Evolutionary conservation across 345 rosid genomes (phyloP).

Genomic region (Lepidium africanum): DNA sequence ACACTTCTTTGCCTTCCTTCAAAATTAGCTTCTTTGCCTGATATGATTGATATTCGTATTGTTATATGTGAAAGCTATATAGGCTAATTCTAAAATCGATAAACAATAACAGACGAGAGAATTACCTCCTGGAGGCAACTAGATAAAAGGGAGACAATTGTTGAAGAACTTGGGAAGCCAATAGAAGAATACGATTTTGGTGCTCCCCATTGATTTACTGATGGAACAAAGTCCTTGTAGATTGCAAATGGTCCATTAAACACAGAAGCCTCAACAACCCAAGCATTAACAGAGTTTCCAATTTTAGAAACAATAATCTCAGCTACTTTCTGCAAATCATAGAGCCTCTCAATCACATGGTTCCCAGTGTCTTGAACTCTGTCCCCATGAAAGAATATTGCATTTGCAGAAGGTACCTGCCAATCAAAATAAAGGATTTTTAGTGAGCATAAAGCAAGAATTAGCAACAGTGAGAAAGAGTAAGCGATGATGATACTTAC

Average conservation of each 20-base stretch:
- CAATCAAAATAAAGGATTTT: neutral
- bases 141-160: slow-evolving; percentile 48
- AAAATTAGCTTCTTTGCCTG: slow-evolving; percentile 40
- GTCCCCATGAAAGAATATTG: slow-evolving; percentile 70
- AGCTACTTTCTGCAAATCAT: slow-evolving; percentile 54
- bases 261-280: slow-evolving; percentile 63
- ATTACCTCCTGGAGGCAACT: slow-evolving; percentile 53
- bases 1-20: slow-evolving; percentile 11
- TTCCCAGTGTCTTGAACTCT: slow-evolving; percentile 55
- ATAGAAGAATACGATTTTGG: slow-evolving; percentile 47
- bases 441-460: no score
- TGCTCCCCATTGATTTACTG: slow-evolving; percentile 48
- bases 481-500: slow-evolving; percentile 21
- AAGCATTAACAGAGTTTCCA: slow-evolving; percentile 56
- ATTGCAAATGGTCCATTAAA: slow-evolving; percentile 75
- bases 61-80: neutral
- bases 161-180: slow-evolving; percentile 67
- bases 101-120: neutral
- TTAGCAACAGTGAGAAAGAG: neutral
- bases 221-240: slow-evolving; percentile 62
- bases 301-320: slow-evolving; percentile 67
- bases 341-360: slow-evolving; percentile 62
- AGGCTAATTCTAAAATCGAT: neutral
- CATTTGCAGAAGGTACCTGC: slow-evolving; percentile 65
- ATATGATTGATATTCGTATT: neutral